A percentile compares a stretch with the other conserved stretches of the same genome.
These are phyloP conservation scores for Malassezia furfur DNA, from an alignment of 1,284 basidiomycete genomes.

Conservation along the genomic window DNA sequence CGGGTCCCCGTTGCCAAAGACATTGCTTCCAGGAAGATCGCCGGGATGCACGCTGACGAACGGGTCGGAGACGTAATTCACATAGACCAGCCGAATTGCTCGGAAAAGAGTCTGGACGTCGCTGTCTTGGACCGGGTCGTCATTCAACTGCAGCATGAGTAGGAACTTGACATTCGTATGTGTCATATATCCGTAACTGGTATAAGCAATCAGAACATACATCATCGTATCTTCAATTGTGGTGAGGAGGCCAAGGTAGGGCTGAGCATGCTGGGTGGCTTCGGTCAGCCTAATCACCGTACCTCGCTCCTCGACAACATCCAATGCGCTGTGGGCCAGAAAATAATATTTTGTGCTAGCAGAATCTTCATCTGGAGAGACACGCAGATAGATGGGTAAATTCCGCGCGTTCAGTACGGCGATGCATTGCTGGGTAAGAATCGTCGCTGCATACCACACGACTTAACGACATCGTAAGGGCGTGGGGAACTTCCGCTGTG, in stretches of 20 bases:
- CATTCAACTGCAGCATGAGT: conserved; percentile 13
- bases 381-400: conserved; percentile 5
- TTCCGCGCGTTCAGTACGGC: conserved; percentile 2
- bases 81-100: conserved; percentile 1
- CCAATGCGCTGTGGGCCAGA: conserved; percentile 18
- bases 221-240: conserved; percentile 16
- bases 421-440: conserved; percentile 9
- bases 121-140: conserved; percentile 1
- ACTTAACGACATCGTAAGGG: background rate
- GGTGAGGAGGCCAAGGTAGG: conserved; percentile 12
- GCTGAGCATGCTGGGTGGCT: conserved; percentile 4
- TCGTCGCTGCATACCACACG: background rate
- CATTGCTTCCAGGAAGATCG: background rate
- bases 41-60: background rate
- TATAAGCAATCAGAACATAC: background rate
- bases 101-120: conserved; percentile 9
- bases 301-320: conserved; percentile 19
- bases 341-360: conserved; percentile 12
- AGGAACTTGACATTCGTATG: conserved; percentile 16
- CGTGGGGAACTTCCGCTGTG: background rate
- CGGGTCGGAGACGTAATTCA: conserved; percentile 7
- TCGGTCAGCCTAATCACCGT: background rate
- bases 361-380: background rate
- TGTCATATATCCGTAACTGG: conserved; percentile 18
- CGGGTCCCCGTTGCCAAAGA: background rate